Evolutionary conservation across 1,284 basidiomycete species (phyloP), one percentile per base, ranked within the genome.

Genomic region (Moesziomyces sp.): DNA sequence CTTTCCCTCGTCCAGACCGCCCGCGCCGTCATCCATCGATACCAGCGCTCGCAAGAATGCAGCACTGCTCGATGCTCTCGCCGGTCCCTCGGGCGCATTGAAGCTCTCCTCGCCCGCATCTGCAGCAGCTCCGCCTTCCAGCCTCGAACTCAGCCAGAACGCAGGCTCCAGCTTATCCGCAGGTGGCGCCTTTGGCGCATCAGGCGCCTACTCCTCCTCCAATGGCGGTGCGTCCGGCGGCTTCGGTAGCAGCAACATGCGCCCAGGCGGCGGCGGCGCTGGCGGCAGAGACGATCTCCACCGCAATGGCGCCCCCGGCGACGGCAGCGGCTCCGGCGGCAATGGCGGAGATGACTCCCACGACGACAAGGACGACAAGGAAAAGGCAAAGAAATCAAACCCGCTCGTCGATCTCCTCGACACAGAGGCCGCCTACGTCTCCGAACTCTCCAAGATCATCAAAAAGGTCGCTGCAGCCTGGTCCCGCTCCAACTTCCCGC

Each of bases 391-490:
- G 38, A 70, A 64, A 34, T 67, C 79, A 23, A 97, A 96, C 83
- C 94, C 94, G 26, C 88, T 99, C 64, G 88, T 89, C 14, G 96
- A 99, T 86, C 90, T 99, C 69, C 91, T 98, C 72, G 92, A 96
- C 79, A 96, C 93, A 10, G 97, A 99, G 86, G 93, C 91, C 85
- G 84, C 88, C 34, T 99, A 97, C 85, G 93, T 97, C n/a, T 93
- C 95, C 40, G 89, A 93, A 76, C 87, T 99, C 45, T 91, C 93
- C 23, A 91, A 91, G 52, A 89, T 97, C 77, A 97, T 99, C 79
- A 89, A 98, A 93, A 93, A 93, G 89, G 93, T 97, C 9, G 97
- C 97, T 5, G 91, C 91, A 26, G 97, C 97, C 56, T 99, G 96
- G 96, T 97, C 94, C 14, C 88, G 93, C 44, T 89, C 90, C 48